Evolutionary conservation across 306 rosid genomes (phyloP), one percentile per base, ranked within the genome.

Genomic region (Rosa lucieae): DNA sequence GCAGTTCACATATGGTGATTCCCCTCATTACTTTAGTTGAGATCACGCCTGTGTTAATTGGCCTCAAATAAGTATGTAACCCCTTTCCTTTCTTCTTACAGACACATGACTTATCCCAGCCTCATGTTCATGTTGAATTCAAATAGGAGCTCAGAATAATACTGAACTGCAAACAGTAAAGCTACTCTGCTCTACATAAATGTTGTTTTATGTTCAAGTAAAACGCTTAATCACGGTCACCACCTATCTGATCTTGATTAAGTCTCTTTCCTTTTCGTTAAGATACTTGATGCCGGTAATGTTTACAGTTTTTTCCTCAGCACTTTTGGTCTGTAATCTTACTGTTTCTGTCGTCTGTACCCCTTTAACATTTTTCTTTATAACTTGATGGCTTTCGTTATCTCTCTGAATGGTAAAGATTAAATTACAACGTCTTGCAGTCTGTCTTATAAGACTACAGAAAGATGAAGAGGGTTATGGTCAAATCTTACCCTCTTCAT

Each of bases 71-170:
- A 35, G 68, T 29, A 67, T 39, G 48, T 17, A 13, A 37, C 26
- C 71, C 46, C 3, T 14, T 14, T 63, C 44, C 44, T 14, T 35
- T 65, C n/a, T 35, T 35, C 46, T 35, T 63, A 32, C 68, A 62
- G 17, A 29, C 42, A 29, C 68, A 21, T 1, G 10, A 23, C 65
- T 53, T 58, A 58, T 58, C 35, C 65, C 13, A 20, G 32, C 65
- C 65, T 58, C 32, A 6, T 56, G 63, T 56, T 58, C 68, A 62
- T 29, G 42, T 62, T 62, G 68, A 62, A 62, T 29, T 62, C 42
- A 62, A 62, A 10, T 62, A 21, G 68, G 5, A 62, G 68, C 68
- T 62, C 68, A 29, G 14, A 59, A n/a, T 59, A 21, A 10, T 21
- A 23, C 23, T 53, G 8, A 53, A 18, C 17, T 48, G 52, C 52